Percentiles rank a stretch among this genome's conserved stretches.
phyloP scores from a whole-genome alignment of 1,139 yeast species.

The Zhuliangozyma blackwelliae region DNA sequence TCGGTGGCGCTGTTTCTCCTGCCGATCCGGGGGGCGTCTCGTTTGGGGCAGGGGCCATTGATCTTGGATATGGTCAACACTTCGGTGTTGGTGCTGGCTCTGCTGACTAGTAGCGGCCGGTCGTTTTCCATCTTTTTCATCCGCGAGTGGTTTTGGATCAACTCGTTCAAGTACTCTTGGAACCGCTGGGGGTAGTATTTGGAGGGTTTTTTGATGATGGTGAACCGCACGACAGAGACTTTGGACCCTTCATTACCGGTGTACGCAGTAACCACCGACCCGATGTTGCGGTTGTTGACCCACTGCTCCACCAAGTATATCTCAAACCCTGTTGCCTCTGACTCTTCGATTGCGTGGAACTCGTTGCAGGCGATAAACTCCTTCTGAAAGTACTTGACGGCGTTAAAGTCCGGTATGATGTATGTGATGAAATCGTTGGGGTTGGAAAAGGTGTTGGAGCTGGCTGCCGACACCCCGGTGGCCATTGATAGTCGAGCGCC shows the following conservation, averaged over 20 bases:
- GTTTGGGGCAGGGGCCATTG: constrained; percentile 3
- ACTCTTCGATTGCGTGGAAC: constrained; percentile 36
- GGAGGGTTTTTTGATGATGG: constrained; percentile 51
- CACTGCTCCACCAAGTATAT: constrained; percentile 91
- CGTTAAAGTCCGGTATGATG: constrained; percentile 49
- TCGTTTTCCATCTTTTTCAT: constrained; percentile 30
- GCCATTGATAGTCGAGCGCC: not conserved
- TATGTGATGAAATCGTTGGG: constrained; percentile 36
- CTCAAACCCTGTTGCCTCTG: constrained; percentile 68
- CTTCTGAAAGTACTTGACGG: constrained; percentile 43
- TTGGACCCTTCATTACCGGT: constrained; percentile 74
- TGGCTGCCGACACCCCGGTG: constrained; percentile 2
- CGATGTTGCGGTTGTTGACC: constrained; percentile 68
- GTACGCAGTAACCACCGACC: constrained; percentile 69
- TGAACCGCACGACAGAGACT: constrained; percentile 58
- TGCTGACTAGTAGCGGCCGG: constrained; percentile 3
- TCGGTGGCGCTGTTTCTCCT: constrained; percentile 2
- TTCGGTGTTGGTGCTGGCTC: constrained; percentile 7
- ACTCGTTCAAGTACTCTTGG: constrained; percentile 60
- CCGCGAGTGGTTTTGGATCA: constrained; percentile 55
- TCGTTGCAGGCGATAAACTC: constrained; percentile 37
- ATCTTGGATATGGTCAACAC: constrained; percentile 6
- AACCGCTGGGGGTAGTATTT: constrained; percentile 57
- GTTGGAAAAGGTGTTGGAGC: constrained; percentile 5
- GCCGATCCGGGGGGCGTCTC: constrained; percentile 1